Evolutionary conservation across 768 basidiomycete species (phyloP).

Genomic region (Serpula lacrymans): DNA sequence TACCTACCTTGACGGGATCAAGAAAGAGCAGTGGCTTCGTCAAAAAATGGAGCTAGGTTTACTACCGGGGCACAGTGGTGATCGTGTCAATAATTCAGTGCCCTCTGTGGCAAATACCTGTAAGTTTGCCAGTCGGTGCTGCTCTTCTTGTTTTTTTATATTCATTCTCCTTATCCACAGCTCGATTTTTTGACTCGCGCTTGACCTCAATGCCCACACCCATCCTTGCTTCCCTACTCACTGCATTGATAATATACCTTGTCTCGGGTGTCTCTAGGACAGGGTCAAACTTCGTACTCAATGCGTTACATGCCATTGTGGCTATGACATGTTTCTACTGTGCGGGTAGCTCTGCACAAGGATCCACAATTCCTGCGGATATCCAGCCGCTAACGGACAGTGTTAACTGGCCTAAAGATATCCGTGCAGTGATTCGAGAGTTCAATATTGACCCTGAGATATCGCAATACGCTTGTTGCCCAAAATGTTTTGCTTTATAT

Average conservation of each 20-base stretch:
- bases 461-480: not conserved
- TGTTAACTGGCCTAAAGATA: not conserved
- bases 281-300: not conserved
- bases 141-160: too few species aligned
- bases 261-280: not conserved
- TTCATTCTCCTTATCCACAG: too few species aligned
- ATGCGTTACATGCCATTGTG: not conserved
- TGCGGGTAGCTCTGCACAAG: not conserved
- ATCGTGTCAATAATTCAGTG: too few species aligned
- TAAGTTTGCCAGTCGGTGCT: too few species aligned
- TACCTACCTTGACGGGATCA: not conserved
- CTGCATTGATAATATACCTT: not conserved
- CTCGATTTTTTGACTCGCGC: too few species aligned
- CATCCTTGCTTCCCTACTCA: not conserved
- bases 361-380: too few species aligned
- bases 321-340: not conserved
- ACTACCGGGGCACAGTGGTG: too few species aligned
- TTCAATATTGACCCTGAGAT: constrained; percentile 1
- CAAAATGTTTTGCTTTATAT: not conserved
- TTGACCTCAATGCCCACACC: not conserved
- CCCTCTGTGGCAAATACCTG: too few species aligned
- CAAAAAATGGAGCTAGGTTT: not conserved
- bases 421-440: not conserved
- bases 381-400: not conserved
- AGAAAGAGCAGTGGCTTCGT: not conserved